These are phyloP conservation scores for Teratosphaeria zuluensis DNA, from an alignment of 2,329 filamentous ascomycete species.

Conservation along the genomic window DNA sequence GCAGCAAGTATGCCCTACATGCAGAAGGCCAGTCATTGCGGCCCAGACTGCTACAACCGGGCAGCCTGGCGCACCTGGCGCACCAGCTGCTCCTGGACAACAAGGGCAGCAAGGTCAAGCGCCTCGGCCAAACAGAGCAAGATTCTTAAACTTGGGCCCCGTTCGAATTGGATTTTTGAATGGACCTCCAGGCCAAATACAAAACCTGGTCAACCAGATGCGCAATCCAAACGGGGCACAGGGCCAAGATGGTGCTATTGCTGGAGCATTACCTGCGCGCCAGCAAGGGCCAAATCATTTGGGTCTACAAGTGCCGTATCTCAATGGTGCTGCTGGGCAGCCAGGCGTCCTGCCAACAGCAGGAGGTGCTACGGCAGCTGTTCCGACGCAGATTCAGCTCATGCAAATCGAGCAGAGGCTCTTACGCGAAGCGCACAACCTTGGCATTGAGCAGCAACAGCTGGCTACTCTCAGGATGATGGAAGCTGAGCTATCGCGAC, in stretches of 20 bases:
- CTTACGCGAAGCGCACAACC: conserved; percentile 53
- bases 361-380: conserved; percentile 3
- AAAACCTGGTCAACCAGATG: conserved; percentile 32
- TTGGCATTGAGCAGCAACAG: conserved; percentile 58
- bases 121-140: conserved; percentile 30
- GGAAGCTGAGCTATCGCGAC: conserved; percentile 55
- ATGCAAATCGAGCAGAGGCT: conserved; percentile 59
- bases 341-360: conserved; percentile 1
- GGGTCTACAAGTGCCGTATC: conserved; percentile 17
- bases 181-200: conserved; percentile 38
- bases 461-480: conserved; percentile 58
- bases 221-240: conserved; percentile 12
- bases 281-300: conserved; percentile 28
- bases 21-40: conserved; percentile 62
- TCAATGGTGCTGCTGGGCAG: conserved; percentile 6
- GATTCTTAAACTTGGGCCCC: conserved; percentile 62
- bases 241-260: conserved; percentile 2
- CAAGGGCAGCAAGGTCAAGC: conserved; percentile 24
- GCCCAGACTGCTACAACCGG: conserved; percentile 4
- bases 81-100: not conserved
- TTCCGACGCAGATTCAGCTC: conserved; percentile 50
- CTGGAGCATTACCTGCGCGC: conserved; percentile 13
- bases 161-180: conserved; percentile 61
- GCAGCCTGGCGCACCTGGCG: conserved; percentile 4
- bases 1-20: conserved; percentile 95